Conservation (phyloP, 176 grass and related monocot genomes). For the Musa beccarii region DNA sequence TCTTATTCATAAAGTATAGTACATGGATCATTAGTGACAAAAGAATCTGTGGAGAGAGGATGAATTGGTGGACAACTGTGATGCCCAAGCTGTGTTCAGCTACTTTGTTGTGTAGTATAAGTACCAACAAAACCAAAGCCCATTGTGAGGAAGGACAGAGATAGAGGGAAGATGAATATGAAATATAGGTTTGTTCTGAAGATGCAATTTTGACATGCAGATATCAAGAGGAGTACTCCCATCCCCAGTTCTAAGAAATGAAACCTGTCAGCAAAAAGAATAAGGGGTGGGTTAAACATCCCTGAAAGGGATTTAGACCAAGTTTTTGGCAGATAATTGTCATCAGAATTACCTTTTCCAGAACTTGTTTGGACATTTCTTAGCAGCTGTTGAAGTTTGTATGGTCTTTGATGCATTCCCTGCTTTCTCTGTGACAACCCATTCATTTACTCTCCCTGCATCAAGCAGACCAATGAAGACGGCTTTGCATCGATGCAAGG, state of each 20-base stretch:
- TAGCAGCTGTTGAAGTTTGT: slow-evolving; percentile 27
- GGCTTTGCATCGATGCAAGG: slow-evolving; percentile 54
- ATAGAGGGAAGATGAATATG: slow-evolving; percentile 54
- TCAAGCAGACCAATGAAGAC: slow-evolving; percentile 39
- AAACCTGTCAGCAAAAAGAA: slow-evolving; percentile 31
- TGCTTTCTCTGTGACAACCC: slow-evolving; percentile 68
- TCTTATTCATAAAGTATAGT: not conserved
- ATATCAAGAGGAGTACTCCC: slow-evolving; percentile 40
- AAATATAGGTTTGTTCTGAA: slow-evolving; percentile 32
- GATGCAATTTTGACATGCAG: slow-evolving; percentile 37
- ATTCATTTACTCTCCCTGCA: slow-evolving; percentile 43
- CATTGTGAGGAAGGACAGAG: slow-evolving; percentile 43
- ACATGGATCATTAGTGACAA: not conserved
- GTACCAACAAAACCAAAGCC: slow-evolving; percentile 69
- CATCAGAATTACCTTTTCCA: slow-evolving; percentile 41
- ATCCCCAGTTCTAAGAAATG: slow-evolving; percentile 42
- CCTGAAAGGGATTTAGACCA: not conserved
- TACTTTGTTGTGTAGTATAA: slow-evolving; percentile 36
- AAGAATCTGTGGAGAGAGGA: slow-evolving; percentile 4
- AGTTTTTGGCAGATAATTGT: not conserved
- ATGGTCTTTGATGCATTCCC: slow-evolving; percentile 33
- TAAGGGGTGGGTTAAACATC: no score
- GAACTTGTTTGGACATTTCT: slow-evolving; percentile 33
- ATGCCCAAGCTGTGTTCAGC: not conserved
- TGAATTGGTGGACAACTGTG: not conserved